Evolutionary conservation across 73 alveolate species (phyloP), one percentile per base, ranked within the genome.

Genomic region (Paramecium sexaurelia): DNA sequence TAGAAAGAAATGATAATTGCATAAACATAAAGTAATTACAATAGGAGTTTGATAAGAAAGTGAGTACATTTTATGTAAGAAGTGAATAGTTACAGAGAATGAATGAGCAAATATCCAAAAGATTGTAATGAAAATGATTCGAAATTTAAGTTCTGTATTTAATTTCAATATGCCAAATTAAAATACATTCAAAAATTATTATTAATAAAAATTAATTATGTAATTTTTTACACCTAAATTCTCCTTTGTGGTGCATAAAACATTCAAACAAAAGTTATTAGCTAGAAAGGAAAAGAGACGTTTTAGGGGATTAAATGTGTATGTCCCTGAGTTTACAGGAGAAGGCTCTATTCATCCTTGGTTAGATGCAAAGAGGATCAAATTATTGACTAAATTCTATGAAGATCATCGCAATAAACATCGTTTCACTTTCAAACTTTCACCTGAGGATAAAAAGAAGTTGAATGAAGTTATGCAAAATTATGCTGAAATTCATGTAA

Each of bases 291-390:
- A 78, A 61, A 39, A 43, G 55, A 37, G 71, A 9, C 45, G 90
- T 37, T 45, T 78, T 11, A 78, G 71, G 19, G 43, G 55, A 24
- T 29, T 78, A 24, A 78, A 78, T 43, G 47, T 43, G 6, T 78
- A 78, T 78, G 73, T 78, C 13, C 90, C 90, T 78, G 90, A 78
- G 35, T 78, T 78, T 33, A 78, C 90, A 10, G 90, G 90, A 41
- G 90, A 78, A 61, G 90, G 90, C n/a, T 26, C 90, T 26, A 33
- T 78, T 19, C 90, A 78, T 45, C 40, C 43, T 24, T 78, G 90
- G 90, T 8, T 78, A 36, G 90, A 78, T 45, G 43, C 39, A 4
- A 78, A 78, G 90, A 37, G 73, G 19, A 29, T 78, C n/a, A 78
- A 78, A 61, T 17, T 40, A 5, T 43, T 78, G 17, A 61, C 33